phyloP scores from a whole-genome alignment of 805 yeast genomes.

The Myxozyma melibiosi region DNA sequence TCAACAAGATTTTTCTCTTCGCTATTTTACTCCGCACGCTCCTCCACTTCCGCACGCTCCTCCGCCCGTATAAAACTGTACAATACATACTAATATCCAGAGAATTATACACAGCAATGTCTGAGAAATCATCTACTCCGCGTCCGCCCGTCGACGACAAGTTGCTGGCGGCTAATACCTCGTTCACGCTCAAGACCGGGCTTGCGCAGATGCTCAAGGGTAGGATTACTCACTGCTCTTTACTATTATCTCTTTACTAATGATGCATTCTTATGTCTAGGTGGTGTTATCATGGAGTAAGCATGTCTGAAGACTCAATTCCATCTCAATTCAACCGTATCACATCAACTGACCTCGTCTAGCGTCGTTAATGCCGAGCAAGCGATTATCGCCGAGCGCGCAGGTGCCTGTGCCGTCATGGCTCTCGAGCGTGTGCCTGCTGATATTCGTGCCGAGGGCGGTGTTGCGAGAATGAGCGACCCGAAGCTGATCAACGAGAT shows the following conservation, averaged over 20 bases:
- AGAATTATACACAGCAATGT: background rate
- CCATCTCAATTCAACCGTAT: background rate
- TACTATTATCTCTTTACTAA: slow-evolving; percentile 34
- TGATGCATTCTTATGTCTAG: slow-evolving; percentile 16
- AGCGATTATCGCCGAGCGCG: slow-evolving; percentile 75
- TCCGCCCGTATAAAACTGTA: no score
- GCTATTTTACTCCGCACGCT: no score
- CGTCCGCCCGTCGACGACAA: slow-evolving; percentile 37
- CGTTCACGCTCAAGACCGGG: slow-evolving; percentile 65
- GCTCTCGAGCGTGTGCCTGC: slow-evolving; percentile 85
- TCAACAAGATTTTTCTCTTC: no score
- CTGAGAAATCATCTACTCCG: slow-evolving; percentile 27
- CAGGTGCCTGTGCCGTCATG: slow-evolving; percentile 91
- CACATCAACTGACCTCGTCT: background rate
- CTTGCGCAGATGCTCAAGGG: slow-evolving; percentile 86
- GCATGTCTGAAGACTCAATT: slow-evolving; percentile 10
- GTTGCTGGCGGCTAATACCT: slow-evolving; percentile 22
- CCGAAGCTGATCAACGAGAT: slow-evolving; percentile 76
- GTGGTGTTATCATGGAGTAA: slow-evolving; percentile 49
- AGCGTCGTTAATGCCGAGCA: slow-evolving; percentile 59
- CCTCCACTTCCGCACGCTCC: no score
- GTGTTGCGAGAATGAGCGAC: slow-evolving; percentile 84
- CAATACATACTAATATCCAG: no score
- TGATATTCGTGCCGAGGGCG: slow-evolving; percentile 78
- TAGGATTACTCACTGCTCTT: slow-evolving; percentile 55